A percentile compares a stretch with the other conserved stretches of the same genome.
These are phyloP conservation scores for Diaporthe eres DNA, from an alignment of 2,329 filamentous ascomycete species.

Conservation along the genomic window DNA sequence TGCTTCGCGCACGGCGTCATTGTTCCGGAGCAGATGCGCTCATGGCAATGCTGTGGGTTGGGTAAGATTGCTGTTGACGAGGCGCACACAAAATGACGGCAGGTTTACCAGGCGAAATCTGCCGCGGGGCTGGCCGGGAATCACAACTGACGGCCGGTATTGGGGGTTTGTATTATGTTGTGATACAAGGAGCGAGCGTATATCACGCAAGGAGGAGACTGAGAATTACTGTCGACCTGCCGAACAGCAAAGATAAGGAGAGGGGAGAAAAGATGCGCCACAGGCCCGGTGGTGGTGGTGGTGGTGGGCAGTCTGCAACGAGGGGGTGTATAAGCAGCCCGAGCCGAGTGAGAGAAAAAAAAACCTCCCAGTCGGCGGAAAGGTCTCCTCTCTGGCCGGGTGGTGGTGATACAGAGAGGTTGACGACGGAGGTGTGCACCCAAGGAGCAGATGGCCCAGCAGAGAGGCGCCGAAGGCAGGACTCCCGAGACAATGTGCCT, in stretches of 20 bases:
- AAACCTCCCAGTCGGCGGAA: background rate
- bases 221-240: constrained; percentile 27
- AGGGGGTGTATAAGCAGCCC: constrained; percentile 28
- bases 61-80: background rate
- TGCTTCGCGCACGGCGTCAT: constrained; percentile 41
- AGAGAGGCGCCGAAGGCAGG: constrained; percentile 2
- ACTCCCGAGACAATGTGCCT: constrained; percentile 33
- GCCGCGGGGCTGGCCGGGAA: constrained; percentile 34
- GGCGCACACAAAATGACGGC: constrained; percentile 8
- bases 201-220: constrained; percentile 17
- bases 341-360: background rate
- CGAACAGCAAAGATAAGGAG: constrained; percentile 36
- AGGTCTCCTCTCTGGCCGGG: constrained; percentile 10
- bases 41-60: constrained; percentile 39
- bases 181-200: constrained; percentile 34
- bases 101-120: background rate
- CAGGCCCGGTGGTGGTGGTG: background rate
- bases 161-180: constrained; percentile 12
- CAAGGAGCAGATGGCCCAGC: constrained; percentile 13
- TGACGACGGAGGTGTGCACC: constrained; percentile 26
- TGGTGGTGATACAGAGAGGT: constrained; percentile 31
- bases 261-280: constrained; percentile 33
- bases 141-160: constrained; percentile 33
- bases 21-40: constrained; percentile 39
- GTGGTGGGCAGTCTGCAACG: constrained; percentile 36